These are phyloP conservation scores for Aschersonia sp. DNA, from an alignment of 2,329 filamentous ascomycete genomes.

Conservation along the genomic window DNA sequence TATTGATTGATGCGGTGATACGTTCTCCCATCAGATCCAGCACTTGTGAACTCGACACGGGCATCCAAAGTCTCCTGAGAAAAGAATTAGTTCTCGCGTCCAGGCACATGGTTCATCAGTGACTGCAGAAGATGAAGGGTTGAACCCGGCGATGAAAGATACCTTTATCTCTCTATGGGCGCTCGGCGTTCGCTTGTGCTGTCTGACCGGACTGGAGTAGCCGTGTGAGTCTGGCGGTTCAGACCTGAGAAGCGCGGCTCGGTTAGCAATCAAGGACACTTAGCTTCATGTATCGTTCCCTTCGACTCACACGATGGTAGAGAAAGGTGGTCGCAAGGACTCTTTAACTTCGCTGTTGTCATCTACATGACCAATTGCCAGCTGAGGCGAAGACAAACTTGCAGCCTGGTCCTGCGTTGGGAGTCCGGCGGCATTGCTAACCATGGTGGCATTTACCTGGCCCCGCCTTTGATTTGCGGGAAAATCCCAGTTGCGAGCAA, in stretches of 20 bases:
- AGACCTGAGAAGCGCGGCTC: constrained; percentile 18
- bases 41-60: constrained; percentile 71
- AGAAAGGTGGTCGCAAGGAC: constrained; percentile 10
- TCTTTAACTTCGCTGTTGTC: constrained; percentile 1
- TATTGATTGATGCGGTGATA: constrained; percentile 93
- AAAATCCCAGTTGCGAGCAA: no score
- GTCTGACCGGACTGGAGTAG: constrained; percentile 39
- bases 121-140: background rate
- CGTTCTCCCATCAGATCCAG: constrained; percentile 65
- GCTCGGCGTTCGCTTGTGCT: constrained; percentile 43
- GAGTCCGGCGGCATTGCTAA: background rate
- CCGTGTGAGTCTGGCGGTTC: constrained; percentile 23
- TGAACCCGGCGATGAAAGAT: background rate
- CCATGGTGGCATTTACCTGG: background rate
- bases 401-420: background rate
- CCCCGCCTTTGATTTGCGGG: no score
- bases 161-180: constrained; percentile 45
- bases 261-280: background rate
- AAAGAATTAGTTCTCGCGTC: background rate
- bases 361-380: constrained; percentile 15
- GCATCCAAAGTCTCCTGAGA: constrained; percentile 80
- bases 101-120: background rate
- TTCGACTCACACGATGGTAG: constrained; percentile 26
- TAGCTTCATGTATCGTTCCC: background rate
- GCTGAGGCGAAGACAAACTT: constrained; percentile 12